Base-by-base conservation (phyloP, 1,284 basidiomycete genomes). In the Sporisorium sorghi region DNA sequence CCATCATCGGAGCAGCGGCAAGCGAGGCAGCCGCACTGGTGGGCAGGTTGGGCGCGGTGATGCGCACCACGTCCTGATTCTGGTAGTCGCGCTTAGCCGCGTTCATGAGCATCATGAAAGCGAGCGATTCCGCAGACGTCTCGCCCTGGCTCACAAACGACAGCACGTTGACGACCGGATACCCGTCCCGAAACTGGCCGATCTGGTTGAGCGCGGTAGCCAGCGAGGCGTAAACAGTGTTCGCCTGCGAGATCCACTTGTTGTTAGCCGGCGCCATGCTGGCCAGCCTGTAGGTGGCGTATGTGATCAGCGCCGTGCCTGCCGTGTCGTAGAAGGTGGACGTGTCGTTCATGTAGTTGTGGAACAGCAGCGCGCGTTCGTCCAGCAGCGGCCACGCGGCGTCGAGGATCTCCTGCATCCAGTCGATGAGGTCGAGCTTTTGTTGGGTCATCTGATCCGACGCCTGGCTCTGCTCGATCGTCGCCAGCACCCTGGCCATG, bases 401-500 rank as follows among this genome's bases (percentile, higher is more conserved):
- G n/a, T 81, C 83, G 58, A 93, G 88, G 56, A 94, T 91, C 83
- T 93, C 91, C 23, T 86, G 83, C 7, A 90, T 86, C 93, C 93
- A 94, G 7, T 81, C 80, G 4, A 86, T 85, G 12, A 94, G 87
- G 70, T 93, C 89, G 0, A 83, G 85, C 66, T 89, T 88, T 83
- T 93, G 86, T 23, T 76, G 81, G 52, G 86, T 78, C 77, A 93
- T 86, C 2, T 85, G 79, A 21, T 85, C 82, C 1, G 87, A 86
- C 63, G 87, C 91, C 0, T 71, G 58, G 1, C 91, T 91, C 57
- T 89, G 87, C 70, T 88, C 86, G 59, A 93, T 90, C 5, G 91
- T 92, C 0, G 89, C 90, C 1, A 91, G 86, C 1, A 93, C 92
- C n/a, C 92, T 89, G 5, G 92, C 86, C 88, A 93, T 93, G 0